Base-by-base conservation (phyloP, 257 asterid species). In the Nicotiana tomentosiformis region DNA sequence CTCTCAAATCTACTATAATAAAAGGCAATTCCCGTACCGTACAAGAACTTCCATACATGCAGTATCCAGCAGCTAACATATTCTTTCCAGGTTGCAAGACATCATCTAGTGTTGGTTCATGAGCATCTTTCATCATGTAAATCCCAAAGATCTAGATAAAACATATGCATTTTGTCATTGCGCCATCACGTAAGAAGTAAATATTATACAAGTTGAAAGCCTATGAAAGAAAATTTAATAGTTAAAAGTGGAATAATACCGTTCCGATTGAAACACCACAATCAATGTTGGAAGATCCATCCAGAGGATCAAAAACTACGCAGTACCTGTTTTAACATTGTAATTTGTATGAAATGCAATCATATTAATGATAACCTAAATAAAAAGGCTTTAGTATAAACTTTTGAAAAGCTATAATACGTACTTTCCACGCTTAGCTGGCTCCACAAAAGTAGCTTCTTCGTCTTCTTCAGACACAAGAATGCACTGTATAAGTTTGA, bases 11-110 rank as follows among this genome's bases (percentile, higher is more conserved):
- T 29, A 58, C 26, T 5, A 35, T 43, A 51, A 14, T 61, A 20
- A 20, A 23, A 14, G 67, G 33, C 5, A 57, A 51, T 58, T n/a
- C 29, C 5, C 85, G 1, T 92, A 96, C 99, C 92, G 85, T 92
- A 94, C 99, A 96, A 77, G 98, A 96, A 89, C 99, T 96, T 80
- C 99, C 99, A 43, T 96, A 96, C 98, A 93, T 96, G 88, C 98
- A 96, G 84, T 96, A 96, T 81, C 99, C 98, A 11, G 98, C 98
- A 84, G 99, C 95, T 82, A 94, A 81, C 99, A 96, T 90, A 53
- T 96, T 92, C 84, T 91, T 92, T 84, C 99, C 99, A 29, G 99
- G 98, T 91, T 91, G 98, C 92, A 96, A 82, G 46, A 93, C 98
- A 67, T 94, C 96, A 84, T 91, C 97, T 15, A 96, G 79, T 46